Base-by-base conservation (phyloP, 108 stramenopile genomes). In the Thalassiosira profunda region DNA sequence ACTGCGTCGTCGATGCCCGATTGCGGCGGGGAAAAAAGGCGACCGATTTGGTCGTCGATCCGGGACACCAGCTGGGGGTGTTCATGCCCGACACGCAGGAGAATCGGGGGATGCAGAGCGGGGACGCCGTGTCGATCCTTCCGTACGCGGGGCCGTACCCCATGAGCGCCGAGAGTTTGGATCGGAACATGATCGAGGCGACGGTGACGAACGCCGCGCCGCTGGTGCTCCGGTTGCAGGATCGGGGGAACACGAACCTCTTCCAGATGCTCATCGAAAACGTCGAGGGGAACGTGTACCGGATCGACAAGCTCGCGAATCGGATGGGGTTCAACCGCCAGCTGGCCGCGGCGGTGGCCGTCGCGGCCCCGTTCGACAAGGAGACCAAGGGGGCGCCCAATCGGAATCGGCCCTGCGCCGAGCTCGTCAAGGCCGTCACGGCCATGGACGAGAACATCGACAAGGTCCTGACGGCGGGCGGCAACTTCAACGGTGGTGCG, bases 361-460 rank as follows among this genome's bases (percentile, higher is more conserved):
- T 96, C 46, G 86, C 85, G 8, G 80, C 82, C 49, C 91, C 91
- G 4, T 21, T 80, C 8, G 79, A 80, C 28, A 54, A 82, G 12
- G 76, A 71, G 8, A 68, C 79, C 24, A 57, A 70, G 25, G 68
- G 64, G 31, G 29, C 72, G 15, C 45, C 58, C 34, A 86, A 92
- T 45, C 63, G 47, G 10, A 76, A 84, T 14, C 84, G 92, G n/a
- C 91, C 92, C 20, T 82, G 86, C 30, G 82, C 85, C 17, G 80
- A 89, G 47, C 58, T 96, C 46, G 89, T 93, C 56, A 79, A 84
- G 15, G 95, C 91, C n/a, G 90, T 96, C 43, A 96, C 91, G 23
- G 92, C 95, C 9, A 96, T 96, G 95, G 95, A 96, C 60, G 95
- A 96, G 63, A 96, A 94, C 49, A 94, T 94, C 73, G 87, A 91